Conservation (phyloP, 495 filamentous ascomycete species). For the Aspergillus sparsus region DNA sequence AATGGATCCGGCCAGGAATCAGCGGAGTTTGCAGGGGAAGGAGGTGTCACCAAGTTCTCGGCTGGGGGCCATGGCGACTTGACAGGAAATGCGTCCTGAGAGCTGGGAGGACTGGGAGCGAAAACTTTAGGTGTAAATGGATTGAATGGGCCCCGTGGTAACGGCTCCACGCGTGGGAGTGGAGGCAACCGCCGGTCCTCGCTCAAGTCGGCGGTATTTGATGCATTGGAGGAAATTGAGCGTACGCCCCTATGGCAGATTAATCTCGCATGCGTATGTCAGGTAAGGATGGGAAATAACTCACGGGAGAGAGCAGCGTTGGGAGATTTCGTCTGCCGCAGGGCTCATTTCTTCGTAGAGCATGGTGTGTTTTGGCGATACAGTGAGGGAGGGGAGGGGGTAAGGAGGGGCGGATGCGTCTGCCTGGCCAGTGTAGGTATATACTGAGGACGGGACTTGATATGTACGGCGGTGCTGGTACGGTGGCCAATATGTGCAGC, state of each 20-base stretch:
- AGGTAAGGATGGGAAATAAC: conserved; percentile 17
- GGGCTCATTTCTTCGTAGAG: conserved; percentile 41
- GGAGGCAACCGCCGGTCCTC: conserved; percentile 47
- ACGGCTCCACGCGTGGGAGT: conserved; percentile 43
- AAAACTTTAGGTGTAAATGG: conserved; percentile 38
- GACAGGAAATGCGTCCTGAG: conserved; percentile 43
- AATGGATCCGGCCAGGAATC: conserved; percentile 48
- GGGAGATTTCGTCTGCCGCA: conserved; percentile 35
- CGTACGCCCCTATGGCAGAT: conserved; percentile 24
- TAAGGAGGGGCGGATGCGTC: conserved; percentile 12
- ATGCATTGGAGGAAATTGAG: conserved; percentile 20
- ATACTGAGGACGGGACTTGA: neutral
- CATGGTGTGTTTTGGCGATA: conserved; percentile 13
- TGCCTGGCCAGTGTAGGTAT: neutral
- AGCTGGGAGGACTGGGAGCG: conserved; percentile 38
- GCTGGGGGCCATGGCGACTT: conserved; percentile 38
- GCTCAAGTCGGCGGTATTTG: conserved; percentile 27
- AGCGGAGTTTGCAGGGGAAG: conserved; percentile 47
- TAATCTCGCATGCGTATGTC: conserved; percentile 16
- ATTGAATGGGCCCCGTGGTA: conserved; percentile 47
- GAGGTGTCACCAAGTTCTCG: conserved; percentile 41
- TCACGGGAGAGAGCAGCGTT: conserved; percentile 48
- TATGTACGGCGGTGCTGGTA: neutral
- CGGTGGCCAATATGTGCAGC: conserved; percentile 2
- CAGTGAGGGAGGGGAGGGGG: conserved; percentile 7